Percentiles rank a stretch among this genome's conserved stretches.
phyloP scores from a whole-genome alignment of 768 basidiomycete genomes.

The Suillus subaureus region DNA sequence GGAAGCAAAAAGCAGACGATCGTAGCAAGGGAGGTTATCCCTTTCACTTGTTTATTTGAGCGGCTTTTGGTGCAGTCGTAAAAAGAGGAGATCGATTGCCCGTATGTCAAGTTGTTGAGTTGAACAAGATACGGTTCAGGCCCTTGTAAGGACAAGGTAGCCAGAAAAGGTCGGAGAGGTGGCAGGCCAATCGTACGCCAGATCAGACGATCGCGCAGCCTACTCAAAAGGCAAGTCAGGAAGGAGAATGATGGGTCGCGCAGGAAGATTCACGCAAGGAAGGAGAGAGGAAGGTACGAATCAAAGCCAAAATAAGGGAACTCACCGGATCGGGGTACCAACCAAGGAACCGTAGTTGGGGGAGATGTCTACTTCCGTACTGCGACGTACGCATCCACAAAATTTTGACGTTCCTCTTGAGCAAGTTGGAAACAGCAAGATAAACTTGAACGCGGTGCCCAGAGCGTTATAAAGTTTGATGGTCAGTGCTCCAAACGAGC shows the following conservation, averaged over 20 bases:
- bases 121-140: background rate
- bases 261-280: conserved; percentile 4
- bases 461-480: conserved; percentile 7
- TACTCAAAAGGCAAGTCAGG: background rate
- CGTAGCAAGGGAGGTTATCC: conserved; percentile 1
- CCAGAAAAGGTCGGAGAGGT: conserved; percentile 6
- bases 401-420: background rate
- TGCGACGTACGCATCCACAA: background rate
- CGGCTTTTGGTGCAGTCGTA: background rate
- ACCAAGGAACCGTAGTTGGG: conserved; percentile 10
- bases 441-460: background rate
- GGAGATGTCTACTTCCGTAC: conserved; percentile 6
- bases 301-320: conserved; percentile 9
- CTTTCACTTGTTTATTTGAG: conserved; percentile 6
- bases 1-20: conserved; percentile 2
- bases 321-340: conserved; percentile 9
- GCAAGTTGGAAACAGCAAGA: background rate
- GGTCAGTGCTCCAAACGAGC: background rate
- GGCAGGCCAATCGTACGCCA: conserved; percentile 1
- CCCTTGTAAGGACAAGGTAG: conserved; percentile 1
- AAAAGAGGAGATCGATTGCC: conserved; percentile 4
- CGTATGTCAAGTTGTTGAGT: background rate
- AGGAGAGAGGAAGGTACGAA: conserved; percentile 7
- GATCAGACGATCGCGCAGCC: background rate
- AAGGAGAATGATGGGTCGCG: conserved; percentile 6